These are phyloP conservation scores for Aegle marmelos DNA, from an alignment of 345 rosid genomes.

Conservation along the genomic window DNA sequence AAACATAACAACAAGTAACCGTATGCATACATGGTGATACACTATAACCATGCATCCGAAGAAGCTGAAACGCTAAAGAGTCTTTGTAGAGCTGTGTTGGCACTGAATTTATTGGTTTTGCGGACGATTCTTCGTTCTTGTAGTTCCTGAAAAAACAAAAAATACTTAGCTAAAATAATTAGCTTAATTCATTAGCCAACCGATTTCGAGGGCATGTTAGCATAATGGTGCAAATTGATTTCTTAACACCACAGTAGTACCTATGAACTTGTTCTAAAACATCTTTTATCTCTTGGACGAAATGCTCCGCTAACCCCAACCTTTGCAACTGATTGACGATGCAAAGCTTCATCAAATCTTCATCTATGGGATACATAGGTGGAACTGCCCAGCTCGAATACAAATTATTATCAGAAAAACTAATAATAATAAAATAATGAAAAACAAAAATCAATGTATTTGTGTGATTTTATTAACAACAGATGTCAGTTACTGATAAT, in stretches of 20 bases:
- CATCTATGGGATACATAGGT: constrained; percentile 42
- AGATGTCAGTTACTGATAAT: background rate
- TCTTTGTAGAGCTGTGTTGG: constrained; percentile 41
- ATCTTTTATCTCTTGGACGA: constrained; percentile 39
- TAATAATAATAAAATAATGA: background rate
- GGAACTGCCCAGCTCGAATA: constrained; percentile 48
- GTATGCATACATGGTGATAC: constrained; percentile 48
- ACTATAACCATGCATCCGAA: constrained; percentile 46
- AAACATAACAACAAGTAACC: no score
- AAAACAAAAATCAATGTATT: no score
- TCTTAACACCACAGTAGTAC: constrained; percentile 16
- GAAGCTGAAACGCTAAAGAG: constrained; percentile 54
- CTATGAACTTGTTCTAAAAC: constrained; percentile 38
- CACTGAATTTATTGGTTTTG: constrained; percentile 1
- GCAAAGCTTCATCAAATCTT: constrained; percentile 49
- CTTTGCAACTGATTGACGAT: constrained; percentile 43
- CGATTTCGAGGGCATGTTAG: no score
- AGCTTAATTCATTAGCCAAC: no score
- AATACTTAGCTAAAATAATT: no score
- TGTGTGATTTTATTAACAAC: background rate
- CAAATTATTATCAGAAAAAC: background rate
- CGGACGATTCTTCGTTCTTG: constrained; percentile 6
- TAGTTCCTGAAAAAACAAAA: constrained; percentile 26
- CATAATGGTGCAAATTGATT: no score
- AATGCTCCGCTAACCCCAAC: constrained; percentile 52